Base-by-base conservation (phyloP, 2,329 filamentous ascomycete species). In the Aspergillus thermomutatus region DNA sequence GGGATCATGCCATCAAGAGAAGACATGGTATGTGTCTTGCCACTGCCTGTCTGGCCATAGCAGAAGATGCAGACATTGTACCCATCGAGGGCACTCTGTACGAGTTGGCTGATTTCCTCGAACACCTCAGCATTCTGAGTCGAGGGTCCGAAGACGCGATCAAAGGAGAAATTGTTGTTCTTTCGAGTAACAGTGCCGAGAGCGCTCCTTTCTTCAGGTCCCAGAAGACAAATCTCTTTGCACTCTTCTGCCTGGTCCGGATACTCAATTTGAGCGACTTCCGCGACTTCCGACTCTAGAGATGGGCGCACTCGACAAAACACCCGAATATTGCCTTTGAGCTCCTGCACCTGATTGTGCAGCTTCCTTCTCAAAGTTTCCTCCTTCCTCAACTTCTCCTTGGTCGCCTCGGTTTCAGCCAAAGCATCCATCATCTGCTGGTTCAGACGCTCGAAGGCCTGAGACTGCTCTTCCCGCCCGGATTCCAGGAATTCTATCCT, bases 1-100 rank as follows among this genome's bases (percentile, higher is more conserved):
- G 94, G 93, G 57, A 99, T 99, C 88, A 99, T 97, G 64, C 94
- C 94, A 66, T 97, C 91, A 1, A 80, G 76, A 0, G 88, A 89
- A 9, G 90, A 95, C 94, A 99, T 99, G 3, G 94, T 97, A 70
- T 88, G 90, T 0, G 94, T 99, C 80, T 99, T 99, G 58, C 94
- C 94, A 19, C 92, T 94, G 3, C 94, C 94, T 0, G 94, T 99
- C 74, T 99, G 94, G 46, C 94, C 94, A 70, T 99, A 99, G 71
- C 92, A 97, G 77, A 99, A 96, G 61, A 99, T 97, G 75, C 93
- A 97, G 52, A 99, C 94, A 65, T 97, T 99, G 79, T 96, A 99
- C 1, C 94, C 94, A 69, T 99, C 94, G 41, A 99, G 82, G 0
- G 95, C 94, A 65, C 91, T 96, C 75, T 99, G 94, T 1, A 99